Base-by-base conservation (phyloP, 306 rosid genomes). In the Lagenaria siceraria region DNA sequence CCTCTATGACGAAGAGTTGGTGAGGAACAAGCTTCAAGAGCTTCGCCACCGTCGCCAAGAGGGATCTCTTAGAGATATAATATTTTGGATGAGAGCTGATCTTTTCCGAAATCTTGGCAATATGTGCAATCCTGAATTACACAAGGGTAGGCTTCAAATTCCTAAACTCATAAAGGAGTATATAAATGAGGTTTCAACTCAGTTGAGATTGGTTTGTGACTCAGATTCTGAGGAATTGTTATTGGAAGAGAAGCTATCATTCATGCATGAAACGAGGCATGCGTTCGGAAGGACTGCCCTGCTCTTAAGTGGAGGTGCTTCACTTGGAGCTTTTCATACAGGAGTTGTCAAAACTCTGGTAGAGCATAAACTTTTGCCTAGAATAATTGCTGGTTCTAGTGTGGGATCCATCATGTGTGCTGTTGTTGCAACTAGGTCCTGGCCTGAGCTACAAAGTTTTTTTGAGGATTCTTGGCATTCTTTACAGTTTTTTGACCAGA, bases 281-380 rank as follows among this genome's bases (percentile, higher is more conserved):
- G 93, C 99, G 25, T 95, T 95, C 79, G 97, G 99, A 63, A 92
- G 99, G 80, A 95, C 99, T 5, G 99, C 99, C 71, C 79, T 95
- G 86, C 85, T 95, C 6, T 84, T 95, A 81, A 95, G 99, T 86
- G 99, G 99, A 65, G 99, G 99, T 70, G 97, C 99, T 77, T 92
- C 99, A 22, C 99, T 95, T 71, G 99, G 99, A 77, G 85, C 97
- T 64, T 92, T 87, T 78, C 99, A 95, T 83, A 83, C 88, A 4
- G 97, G 99, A 54, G 97, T 95, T 0, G 97, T 90, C 77, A 88
- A 89, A 71, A 95, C 97, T 8, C 79, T 95, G 68, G 99, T 95
- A 25, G 88, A 95, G 61, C 97, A 95, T 81, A 95, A 88, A 84
- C 92, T 95, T 83, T 21, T 95, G 84, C 99, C 99, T 2, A 84